Evolutionary conservation across 1,284 basidiomycete species (phyloP).

Genomic region (Abortiporus biennis): DNA sequence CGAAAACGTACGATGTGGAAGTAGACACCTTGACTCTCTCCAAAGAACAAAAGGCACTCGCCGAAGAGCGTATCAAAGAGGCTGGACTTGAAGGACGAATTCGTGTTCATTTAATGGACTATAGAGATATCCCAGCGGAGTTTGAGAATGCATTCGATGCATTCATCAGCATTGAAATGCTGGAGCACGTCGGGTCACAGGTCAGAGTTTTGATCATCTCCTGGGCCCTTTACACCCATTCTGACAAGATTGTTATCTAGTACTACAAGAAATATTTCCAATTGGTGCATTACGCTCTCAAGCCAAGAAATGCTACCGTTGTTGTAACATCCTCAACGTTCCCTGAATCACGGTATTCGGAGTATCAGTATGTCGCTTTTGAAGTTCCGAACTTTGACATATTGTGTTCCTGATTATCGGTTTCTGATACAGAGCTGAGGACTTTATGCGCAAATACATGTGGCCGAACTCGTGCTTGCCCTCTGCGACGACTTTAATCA

Average conservation of each 20-base stretch:
- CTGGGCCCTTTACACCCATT: not conserved
- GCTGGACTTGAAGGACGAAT: slow-evolving; percentile 70
- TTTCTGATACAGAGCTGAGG: slow-evolving; percentile 52
- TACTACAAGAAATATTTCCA: slow-evolving; percentile 74
- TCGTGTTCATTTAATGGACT: slow-evolving; percentile 84
- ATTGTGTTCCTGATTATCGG: slow-evolving; percentile 6
- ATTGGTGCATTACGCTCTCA: slow-evolving; percentile 77
- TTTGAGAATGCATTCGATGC: slow-evolving; percentile 83
- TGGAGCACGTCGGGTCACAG: slow-evolving; percentile 78
- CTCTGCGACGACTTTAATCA: slow-evolving; percentile 69
- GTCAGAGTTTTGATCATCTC: slow-evolving; percentile 15
- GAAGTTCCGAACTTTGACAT: slow-evolving; percentile 2
- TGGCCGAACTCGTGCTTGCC: slow-evolving; percentile 91
- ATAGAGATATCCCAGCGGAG: slow-evolving; percentile 70
- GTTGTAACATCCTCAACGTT: slow-evolving; percentile 82
- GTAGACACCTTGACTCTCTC: slow-evolving; percentile 88
- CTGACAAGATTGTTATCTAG: slow-evolving; percentile 13
- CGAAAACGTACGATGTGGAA: slow-evolving; percentile 64
- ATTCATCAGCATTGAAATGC: slow-evolving; percentile 88
- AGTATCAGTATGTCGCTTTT: slow-evolving; percentile 51
- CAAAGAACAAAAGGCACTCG: slow-evolving; percentile 79
- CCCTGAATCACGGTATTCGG: slow-evolving; percentile 70
- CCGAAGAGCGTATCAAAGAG: slow-evolving; percentile 72
- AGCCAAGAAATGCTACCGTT: slow-evolving; percentile 59
- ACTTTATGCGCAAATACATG: slow-evolving; percentile 89